Evolutionary conservation across 768 basidiomycete genomes (phyloP).

Genomic region (Chlorophyllum brunneum): DNA sequence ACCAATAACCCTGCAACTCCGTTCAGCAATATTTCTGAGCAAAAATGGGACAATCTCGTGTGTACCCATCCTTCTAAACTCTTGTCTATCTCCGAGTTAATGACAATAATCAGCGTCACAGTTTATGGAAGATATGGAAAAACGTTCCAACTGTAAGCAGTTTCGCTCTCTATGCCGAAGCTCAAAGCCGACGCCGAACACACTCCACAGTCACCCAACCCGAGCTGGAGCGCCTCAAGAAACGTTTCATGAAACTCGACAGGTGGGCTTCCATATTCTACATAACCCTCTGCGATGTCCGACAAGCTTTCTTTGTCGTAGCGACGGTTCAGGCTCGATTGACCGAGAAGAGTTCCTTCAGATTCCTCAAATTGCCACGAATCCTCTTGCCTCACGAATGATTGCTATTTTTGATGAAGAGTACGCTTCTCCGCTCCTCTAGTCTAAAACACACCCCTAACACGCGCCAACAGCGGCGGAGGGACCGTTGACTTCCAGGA

Average conservation of each 20-base stretch:
- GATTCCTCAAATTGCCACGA: conserved; percentile 98
- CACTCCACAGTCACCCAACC: conserved; percentile 75
- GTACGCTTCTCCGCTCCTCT: conserved; percentile 48
- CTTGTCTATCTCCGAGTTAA: background rate
- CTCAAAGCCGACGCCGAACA: conserved; percentile 15
- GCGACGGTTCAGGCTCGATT: conserved; percentile 96
- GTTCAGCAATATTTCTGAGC: background rate
- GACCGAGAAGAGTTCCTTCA: conserved; percentile 98
- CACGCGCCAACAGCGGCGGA: conserved; percentile 66
- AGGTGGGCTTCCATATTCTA: conserved; percentile 40
- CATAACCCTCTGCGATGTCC: background rate
- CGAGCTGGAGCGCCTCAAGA: conserved; percentile 94
- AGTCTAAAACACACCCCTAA: conserved; percentile 1
- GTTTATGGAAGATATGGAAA: conserved; percentile 98
- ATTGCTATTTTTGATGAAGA: conserved; percentile 99
- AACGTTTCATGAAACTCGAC: conserved; percentile 99
- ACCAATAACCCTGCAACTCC: background rate
- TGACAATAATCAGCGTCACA: conserved; percentile 60
- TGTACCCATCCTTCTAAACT: background rate
- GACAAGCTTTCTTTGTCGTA: conserved; percentile 23
- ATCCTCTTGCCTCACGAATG: conserved; percentile 94
- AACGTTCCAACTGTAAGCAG: conserved; percentile 93
- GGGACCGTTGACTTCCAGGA: conserved; percentile 99
- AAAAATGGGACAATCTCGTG: conserved; percentile 13
- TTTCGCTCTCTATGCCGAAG: background rate